A percentile compares a stretch with the other conserved stretches of the same genome.
Evolutionary conservation across 179 eudicot genomes (phyloP).

Genomic region (Gypsophila paniculata): DNA sequence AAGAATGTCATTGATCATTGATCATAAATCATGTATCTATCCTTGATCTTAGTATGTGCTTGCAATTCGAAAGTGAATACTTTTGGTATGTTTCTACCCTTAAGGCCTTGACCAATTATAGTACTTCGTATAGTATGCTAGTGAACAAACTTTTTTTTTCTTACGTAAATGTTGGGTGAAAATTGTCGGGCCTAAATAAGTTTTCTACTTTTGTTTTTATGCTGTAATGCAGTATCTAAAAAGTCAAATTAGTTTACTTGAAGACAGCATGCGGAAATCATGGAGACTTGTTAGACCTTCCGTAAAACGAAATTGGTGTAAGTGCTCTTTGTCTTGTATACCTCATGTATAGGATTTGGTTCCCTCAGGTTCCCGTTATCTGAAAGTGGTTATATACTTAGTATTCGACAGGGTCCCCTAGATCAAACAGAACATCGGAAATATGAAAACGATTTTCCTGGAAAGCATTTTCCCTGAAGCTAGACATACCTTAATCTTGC

Average conservation of each 20-base stretch:
- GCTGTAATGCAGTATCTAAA: conserved; percentile 55
- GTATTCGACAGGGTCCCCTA: neutral
- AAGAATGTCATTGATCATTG: neutral
- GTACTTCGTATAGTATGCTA: neutral
- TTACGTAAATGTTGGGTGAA: too few species aligned
- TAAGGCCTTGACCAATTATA: neutral
- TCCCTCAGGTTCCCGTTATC: too few species aligned
- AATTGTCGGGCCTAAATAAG: neutral
- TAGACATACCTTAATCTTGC: neutral
- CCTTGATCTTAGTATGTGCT: neutral
- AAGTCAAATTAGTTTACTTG: conserved; percentile 52
- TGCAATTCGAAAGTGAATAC: neutral
- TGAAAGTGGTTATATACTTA: too few species aligned
- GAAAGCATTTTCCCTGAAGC: neutral
- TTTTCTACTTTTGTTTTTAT: neutral
- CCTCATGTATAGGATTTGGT: neutral
- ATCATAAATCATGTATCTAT: neutral
- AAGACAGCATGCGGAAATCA: conserved; percentile 73
- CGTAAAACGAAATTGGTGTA: conserved; percentile 51
- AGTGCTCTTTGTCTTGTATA: conserved; percentile 31
- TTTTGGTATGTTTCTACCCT: neutral
- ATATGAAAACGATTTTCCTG: neutral
- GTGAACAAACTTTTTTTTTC: neutral
- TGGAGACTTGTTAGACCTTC: conserved; percentile 54
- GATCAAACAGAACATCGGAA: neutral